These are phyloP conservation scores for Nymphaea colorata DNA, from an alignment of 164 flowering plant species.

Conservation along the genomic window DNA sequence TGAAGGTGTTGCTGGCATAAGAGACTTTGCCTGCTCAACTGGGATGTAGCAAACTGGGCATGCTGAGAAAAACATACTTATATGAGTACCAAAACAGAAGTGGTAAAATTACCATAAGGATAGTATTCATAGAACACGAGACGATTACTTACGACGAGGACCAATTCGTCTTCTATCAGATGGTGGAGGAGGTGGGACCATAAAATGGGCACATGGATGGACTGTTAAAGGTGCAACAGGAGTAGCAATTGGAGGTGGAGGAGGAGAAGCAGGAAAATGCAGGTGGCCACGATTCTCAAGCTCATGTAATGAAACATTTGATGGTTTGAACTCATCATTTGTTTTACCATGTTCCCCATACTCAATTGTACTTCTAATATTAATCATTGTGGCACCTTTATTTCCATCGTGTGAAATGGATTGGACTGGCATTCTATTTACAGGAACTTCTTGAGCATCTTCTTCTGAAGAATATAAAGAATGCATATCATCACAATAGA, in stretches of 20 bases:
- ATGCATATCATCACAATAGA: too few species aligned
- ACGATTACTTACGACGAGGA: constrained; percentile 72
- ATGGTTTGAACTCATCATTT: constrained; percentile 5
- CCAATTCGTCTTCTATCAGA: constrained; percentile 54
- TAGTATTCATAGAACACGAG: neutral
- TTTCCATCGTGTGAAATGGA: neutral
- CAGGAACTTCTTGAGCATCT: constrained; percentile 9
- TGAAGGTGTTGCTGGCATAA: constrained; percentile 59
- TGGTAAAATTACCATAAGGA: neutral
- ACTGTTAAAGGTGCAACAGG: neutral
- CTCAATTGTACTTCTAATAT: neutral
- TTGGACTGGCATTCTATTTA: neutral
- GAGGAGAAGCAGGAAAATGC: constrained; percentile 10
- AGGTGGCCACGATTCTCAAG: constrained; percentile 8
- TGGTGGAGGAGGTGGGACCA: constrained; percentile 66
- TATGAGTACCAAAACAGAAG: neutral
- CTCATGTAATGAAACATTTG: constrained; percentile 6
- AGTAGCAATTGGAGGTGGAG: neutral
- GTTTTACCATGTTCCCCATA: too few species aligned
- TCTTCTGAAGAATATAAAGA: constrained; percentile 11
- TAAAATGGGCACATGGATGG: constrained; percentile 62
- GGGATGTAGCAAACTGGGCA: constrained; percentile 94
- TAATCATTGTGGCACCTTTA: neutral
- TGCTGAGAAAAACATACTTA: constrained; percentile 30
- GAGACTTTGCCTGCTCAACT: constrained; percentile 59